Base-by-base conservation (phyloP, 1,284 basidiomycete genomes). In the Cutaneotrichosporon sp. region DNA sequence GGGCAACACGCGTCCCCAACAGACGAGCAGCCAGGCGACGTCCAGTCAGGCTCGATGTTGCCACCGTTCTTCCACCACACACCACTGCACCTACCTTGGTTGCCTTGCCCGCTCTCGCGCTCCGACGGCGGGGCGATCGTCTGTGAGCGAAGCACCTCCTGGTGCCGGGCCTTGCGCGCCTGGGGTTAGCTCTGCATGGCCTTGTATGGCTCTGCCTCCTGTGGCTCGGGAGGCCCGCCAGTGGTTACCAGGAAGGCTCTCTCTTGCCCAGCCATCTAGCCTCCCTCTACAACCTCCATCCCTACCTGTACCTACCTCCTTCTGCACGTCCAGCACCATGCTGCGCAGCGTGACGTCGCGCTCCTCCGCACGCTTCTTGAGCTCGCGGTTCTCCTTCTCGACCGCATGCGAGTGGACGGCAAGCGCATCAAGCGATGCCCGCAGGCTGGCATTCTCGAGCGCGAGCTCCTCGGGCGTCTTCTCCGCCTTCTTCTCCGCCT, bases 401-500 rank as follows among this genome's bases (percentile, higher is more conserved):
- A 79, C 55, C 11, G 60, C 43, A 25, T 79, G 69, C 1, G 72
- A 67, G 45, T 78, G 79, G 2, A 65, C 58, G 1, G 80, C 76
- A 18, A 81, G 58, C 0, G 74, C 69, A 52, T 80, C 79, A 7
- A 81, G 64, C 0, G 74, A 76, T 2, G 69, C 66, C 8, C 78
- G 71, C 6, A 81, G 68, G 2, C 73, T 72, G 22, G 67, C 67
- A 47, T 81, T 81, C 64, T 80, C 80, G 22, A 80, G 64, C 6
- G 60, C 64, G 1, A 81, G 69, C 62, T 81, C 80, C 64, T 81
- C 80, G 3, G 72, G 71, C 1, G 80, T 79, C 60, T 80, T 81
- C 34, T 55, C 49, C 10, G 68, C 42, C 52, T 34, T 43, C 25
- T 27, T 60, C 8, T 56, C 49, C 22, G 59, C 65, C n/a, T n/a